Percentiles rank a stretch among this genome's conserved stretches.
phyloP scores from a whole-genome alignment of 139 green algal genomes.

The Mesotaenium endlicherianum region DNA sequence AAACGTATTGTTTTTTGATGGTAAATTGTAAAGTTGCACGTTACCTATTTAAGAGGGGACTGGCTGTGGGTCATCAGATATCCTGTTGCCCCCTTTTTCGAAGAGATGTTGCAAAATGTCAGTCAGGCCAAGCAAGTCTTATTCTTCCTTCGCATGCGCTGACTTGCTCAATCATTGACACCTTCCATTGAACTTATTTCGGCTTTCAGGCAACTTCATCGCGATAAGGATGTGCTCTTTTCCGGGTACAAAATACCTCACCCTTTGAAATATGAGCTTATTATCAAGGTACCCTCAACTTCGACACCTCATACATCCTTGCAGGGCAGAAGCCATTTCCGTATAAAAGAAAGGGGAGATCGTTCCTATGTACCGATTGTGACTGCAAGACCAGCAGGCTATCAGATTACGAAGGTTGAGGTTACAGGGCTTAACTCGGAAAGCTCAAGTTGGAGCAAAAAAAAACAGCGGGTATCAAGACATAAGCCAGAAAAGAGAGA shows the following conservation, averaged over 20 bases:
- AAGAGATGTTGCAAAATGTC: too few species aligned
- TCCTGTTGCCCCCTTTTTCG: too few species aligned
- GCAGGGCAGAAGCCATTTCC: not conserved
- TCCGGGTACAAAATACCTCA: slow-evolving; percentile 92
- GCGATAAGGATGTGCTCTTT: slow-evolving; percentile 73
- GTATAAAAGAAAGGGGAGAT: not conserved
- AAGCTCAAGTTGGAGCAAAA: too few species aligned
- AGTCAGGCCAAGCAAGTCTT: not conserved
- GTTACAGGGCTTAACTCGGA: too few species aligned
- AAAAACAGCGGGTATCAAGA: too few species aligned
- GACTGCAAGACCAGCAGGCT: too few species aligned
- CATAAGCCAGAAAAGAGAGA: too few species aligned
- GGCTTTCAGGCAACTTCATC: slow-evolving; percentile 55
- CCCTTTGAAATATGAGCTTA: slow-evolving; percentile 82
- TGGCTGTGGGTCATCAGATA: not conserved
- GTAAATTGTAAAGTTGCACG: not conserved
- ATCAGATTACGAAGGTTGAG: too few species aligned
- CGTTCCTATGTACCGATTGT: too few species aligned
- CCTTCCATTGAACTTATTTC: not conserved
- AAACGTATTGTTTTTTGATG: not conserved
- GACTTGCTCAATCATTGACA: not conserved
- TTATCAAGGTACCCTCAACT: slow-evolving; percentile 60
- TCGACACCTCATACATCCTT: not conserved
- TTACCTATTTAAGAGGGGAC: not conserved
- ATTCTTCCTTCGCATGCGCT: not conserved